These are phyloP conservation scores for Globisporangium rhizosaccharum DNA, from an alignment of 352 stramenopile genomes.

Conservation along the genomic window DNA sequence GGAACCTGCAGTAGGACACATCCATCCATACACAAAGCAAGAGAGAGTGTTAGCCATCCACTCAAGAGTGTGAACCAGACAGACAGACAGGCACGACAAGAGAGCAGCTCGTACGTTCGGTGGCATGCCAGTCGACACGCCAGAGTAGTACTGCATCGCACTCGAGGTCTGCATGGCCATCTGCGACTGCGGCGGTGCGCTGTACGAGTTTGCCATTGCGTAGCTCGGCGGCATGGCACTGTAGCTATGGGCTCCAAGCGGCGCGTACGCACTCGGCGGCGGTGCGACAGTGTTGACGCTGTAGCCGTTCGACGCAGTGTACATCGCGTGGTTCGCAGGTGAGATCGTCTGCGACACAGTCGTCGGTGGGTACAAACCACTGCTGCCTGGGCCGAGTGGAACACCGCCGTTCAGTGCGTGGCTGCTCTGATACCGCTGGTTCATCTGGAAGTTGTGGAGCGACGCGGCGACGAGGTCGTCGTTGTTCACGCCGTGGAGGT, in stretches of 20 bases:
- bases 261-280: neutral
- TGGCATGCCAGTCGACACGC: conserved; percentile 10
- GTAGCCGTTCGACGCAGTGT: conserved; percentile 42
- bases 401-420: conserved; percentile 2
- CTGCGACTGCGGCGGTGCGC: neutral
- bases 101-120: conserved; percentile 5
- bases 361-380: conserved; percentile 8
- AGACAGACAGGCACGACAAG: too few relatives aligned
- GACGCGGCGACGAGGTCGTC: conserved; percentile 63
- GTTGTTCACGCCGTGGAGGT: conserved; percentile 46
- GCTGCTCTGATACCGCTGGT: conserved; percentile 37
- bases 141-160: conserved; percentile 10
- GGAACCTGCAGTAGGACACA: conserved; percentile 1
- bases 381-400: neutral
- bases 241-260: neutral
- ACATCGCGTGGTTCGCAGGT: conserved; percentile 36
- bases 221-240: conserved; percentile 40
- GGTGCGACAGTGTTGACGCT: conserved; percentile 24
- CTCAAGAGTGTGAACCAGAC: neutral
- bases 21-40: neutral
- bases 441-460: conserved; percentile 76
- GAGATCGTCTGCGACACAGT: conserved; percentile 26
- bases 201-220: conserved; percentile 25
- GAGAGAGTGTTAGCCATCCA: neutral
- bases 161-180: conserved; percentile 10